Evolutionary conservation across 2,329 filamentous ascomycete species (phyloP).

Genomic region (Chaetomiaceae sp.): DNA sequence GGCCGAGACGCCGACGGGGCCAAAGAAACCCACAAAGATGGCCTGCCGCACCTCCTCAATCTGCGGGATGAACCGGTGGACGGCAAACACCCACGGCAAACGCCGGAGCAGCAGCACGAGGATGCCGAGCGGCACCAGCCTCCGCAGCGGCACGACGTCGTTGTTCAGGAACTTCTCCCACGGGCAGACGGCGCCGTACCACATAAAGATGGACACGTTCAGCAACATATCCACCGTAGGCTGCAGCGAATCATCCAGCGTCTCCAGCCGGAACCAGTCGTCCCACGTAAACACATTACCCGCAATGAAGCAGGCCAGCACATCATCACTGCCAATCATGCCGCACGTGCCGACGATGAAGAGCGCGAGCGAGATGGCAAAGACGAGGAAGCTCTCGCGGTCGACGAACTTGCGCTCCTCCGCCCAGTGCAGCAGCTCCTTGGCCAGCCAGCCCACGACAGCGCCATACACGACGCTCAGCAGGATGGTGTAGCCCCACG

Average conservation of each 20-base stretch:
- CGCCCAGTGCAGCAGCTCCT: constrained; percentile 78
- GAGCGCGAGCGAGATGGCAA: constrained; percentile 76
- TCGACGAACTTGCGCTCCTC: constrained; percentile 79
- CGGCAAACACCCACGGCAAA: constrained; percentile 67
- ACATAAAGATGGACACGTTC: constrained; percentile 83
- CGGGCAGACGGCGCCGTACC: constrained; percentile 81
- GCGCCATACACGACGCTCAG: constrained; percentile 74
- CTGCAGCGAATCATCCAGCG: constrained; percentile 84
- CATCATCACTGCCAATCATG: constrained; percentile 82
- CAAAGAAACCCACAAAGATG: constrained; percentile 86
- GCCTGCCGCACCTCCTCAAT: constrained; percentile 72
- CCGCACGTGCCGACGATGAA: constrained; percentile 86
- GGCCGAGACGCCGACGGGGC: constrained; percentile 86
- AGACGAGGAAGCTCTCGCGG: constrained; percentile 81
- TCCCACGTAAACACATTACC: constrained; percentile 91
- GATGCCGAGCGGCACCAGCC: constrained; percentile 68
- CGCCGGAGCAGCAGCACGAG: constrained; percentile 73
- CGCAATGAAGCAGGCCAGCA: constrained; percentile 87
- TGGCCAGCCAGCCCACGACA: constrained; percentile 73
- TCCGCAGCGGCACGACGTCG: constrained; percentile 64
- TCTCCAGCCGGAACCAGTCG: constrained; percentile 86
- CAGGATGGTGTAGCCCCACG: constrained; percentile 77
- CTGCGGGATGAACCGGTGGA: constrained; percentile 73
- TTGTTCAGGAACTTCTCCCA: constrained; percentile 68
- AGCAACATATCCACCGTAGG: constrained; percentile 93